Evolutionary conservation across 805 yeast species (phyloP), one percentile per base, ranked within the genome.

Genomic region (Priceomyces melissophilus): DNA sequence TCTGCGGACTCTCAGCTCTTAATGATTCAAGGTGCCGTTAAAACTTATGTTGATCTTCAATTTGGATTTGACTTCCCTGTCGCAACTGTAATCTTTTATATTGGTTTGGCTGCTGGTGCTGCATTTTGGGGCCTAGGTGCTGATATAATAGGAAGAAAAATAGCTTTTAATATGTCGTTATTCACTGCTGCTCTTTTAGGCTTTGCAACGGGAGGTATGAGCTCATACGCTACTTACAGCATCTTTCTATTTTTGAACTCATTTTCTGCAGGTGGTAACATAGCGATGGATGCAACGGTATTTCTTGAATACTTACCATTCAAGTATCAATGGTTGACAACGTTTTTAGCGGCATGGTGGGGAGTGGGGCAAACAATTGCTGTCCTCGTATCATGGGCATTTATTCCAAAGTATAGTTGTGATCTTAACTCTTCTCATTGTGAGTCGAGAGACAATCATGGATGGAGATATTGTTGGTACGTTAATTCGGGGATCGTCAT

Each of bases 361-460:
- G 81, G 81, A 32, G 60, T 79, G 30, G 84, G 84, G 28, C 83
- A 79, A 53, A 70, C 78, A 3, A 59, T 78, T 40, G 73, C 79
- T 10, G 65, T 66, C 15, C 57, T 76, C 13, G 53, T 76, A 27
- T 76, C 81, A 1, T 79, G 79, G 75, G 81, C 78, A 0, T 75
- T 75, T 41, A 57, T 79, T 39, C 74, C 80, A 9, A 67, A 72
- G 38, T 60, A 68, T 44, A 68, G 76, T 6, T 77, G 83, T 43
- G 44, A 37, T 28, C 37, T 37, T 23, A 35, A 31, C 43, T 51
- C 61, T 7, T 67, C 54, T n/a, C 34, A 61, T 31, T 79, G 85
- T 54, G 64, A 66, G 25, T 63, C 75, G 8, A 42, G 50, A 10
- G 54, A 63, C 28, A 80, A 80, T 56, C 69, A 73, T 61, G 85